phyloP scores from a whole-genome alignment of 768 basidiomycete species.

The Lyophyllum shimeji region DNA sequence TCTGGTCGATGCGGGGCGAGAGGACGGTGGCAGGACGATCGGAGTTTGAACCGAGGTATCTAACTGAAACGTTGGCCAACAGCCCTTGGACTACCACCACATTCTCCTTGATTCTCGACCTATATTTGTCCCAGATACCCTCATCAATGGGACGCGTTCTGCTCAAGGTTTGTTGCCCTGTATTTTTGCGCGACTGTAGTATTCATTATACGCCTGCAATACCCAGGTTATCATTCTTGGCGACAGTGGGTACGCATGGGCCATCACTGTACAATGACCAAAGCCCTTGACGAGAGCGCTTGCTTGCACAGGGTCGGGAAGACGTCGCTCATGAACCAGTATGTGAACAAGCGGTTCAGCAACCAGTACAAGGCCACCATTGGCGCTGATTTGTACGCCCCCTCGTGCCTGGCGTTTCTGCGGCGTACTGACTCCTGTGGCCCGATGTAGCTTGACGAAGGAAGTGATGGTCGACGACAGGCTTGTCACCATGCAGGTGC shows the following conservation, averaged over 20 bases:
- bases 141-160: conserved; percentile 78
- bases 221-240: conserved; percentile 97
- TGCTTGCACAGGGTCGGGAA: conserved; percentile 78
- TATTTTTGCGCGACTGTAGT: not conserved
- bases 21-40: conserved; percentile 19
- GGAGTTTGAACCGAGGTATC: conserved; percentile 44
- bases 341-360: conserved; percentile 99
- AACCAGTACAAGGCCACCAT: conserved; percentile 99
- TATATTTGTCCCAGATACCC: conserved; percentile 21
- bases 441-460: conserved; percentile 76
- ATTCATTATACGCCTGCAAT: conserved; percentile 3
- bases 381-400: conserved; percentile 89
- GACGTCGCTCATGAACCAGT: conserved; percentile 99
- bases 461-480: conserved; percentile 99
- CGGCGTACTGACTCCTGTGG: conserved; percentile 20
- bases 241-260: conserved; percentile 88
- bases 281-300: not conserved
- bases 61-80: conserved; percentile 19
- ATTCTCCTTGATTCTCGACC: conserved; percentile 18
- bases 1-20: conserved; percentile 28
- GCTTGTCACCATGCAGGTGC: conserved; percentile 97
- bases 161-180: conserved; percentile 59
- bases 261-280: conserved; percentile 15
- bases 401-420: conserved; percentile 9
- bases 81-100: conserved; percentile 19